Evolutionary conservation across 345 rosid genomes (phyloP).

Genomic region (Salix dunnii): DNA sequence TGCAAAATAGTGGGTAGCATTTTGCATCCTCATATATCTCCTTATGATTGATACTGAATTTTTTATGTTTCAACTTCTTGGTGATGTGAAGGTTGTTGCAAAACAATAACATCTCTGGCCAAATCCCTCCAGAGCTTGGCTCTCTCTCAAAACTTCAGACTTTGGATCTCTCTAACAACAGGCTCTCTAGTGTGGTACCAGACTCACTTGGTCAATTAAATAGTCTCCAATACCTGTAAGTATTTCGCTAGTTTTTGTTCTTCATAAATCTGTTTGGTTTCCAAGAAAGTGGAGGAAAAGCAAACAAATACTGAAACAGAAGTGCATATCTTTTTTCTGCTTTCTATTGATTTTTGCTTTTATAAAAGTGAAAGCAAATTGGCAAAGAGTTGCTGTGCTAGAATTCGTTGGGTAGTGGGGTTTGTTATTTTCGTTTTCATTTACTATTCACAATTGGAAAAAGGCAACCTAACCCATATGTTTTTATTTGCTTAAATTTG

Average conservation of each 20-base stretch:
- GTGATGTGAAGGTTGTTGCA: slow-evolving; percentile 65
- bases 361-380: background rate
- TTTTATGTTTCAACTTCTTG: slow-evolving; percentile 13
- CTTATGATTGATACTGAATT: background rate
- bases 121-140: slow-evolving; percentile 67
- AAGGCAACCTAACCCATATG: slow-evolving; percentile 4
- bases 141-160: slow-evolving; percentile 65
- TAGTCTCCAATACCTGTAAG: slow-evolving; percentile 75
- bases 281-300: slow-evolving; percentile 15
- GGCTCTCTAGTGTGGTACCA: slow-evolving; percentile 61
- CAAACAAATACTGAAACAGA: background rate
- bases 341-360: background rate
- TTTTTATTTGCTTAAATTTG: background rate
- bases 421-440: background rate
- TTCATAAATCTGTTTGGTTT: slow-evolving; percentile 17
- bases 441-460: background rate
- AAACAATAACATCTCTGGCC: slow-evolving; percentile 86
- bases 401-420: background rate
- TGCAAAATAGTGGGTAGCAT: background rate
- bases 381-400: background rate
- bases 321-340: background rate
- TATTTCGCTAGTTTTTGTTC: background rate
- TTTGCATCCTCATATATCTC: background rate
- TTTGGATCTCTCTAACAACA: slow-evolving; percentile 81
- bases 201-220: slow-evolving; percentile 48